Evolutionary conservation across 768 basidiomycete species (phyloP), one percentile per base, ranked within the genome.

Genomic region (Cystobasidium tubakii): DNA sequence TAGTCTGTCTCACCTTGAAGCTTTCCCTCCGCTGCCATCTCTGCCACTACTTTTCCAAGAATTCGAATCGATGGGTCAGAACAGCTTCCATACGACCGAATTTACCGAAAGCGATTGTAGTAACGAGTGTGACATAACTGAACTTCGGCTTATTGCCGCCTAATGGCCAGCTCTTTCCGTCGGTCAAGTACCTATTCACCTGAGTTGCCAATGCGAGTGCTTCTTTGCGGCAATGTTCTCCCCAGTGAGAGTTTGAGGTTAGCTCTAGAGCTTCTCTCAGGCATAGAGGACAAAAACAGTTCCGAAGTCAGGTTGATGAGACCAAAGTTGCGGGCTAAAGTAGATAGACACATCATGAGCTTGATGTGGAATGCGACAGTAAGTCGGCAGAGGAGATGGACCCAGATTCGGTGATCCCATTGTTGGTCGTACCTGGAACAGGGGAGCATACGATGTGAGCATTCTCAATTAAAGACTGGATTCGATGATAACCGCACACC

Each of bases 351-450:
- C 15, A 33, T 62, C 73, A 31, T 74, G 60, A 54, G 63, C 15
- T 55, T 43, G 1, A 63, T 66, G 43, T 75, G 74, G 66, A 75
- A 75, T 1, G 74, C 74, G 1, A 50, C 46, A 23, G 74, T 75
- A 46, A 75, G 62, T 1, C 74, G 54, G 67, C 70, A 75, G 25
- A 75, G 67, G 55, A 50, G 31, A 42, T 75, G 74, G 17, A 53
- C 53, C 33, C 23, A 75, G 60, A 75, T 63, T 15, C 63, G 62
- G 43, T 75, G 74, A 42, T 75, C 74, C 74, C 74, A 75, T 34
- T 46, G 43, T 29, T 75, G 74, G 34, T 75, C 74, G 27, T 70
- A 65, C 25, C 72, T 73, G 64, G 4, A 9, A 50, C 3, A 9
- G 46, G 3, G 21, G 39, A 15, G 39, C 39, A 15, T 15, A 39